Evolutionary conservation across 352 stramenopile genomes (phyloP), one percentile per base, ranked within the genome.

Genomic region (Pilasporangium apinafurcum): DNA sequence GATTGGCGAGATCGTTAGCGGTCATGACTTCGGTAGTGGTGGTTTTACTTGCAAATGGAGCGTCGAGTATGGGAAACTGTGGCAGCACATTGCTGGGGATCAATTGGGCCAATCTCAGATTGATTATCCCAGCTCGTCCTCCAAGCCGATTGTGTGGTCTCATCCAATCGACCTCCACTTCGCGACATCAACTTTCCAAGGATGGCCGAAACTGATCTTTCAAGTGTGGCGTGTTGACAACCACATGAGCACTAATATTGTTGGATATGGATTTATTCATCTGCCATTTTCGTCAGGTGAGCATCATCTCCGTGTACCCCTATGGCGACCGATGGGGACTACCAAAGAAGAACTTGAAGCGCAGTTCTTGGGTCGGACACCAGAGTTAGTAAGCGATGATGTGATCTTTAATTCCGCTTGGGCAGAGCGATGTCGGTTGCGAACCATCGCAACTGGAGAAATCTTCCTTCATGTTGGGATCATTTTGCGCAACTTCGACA

Each of bases 111-210:
- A 86, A 53, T 83, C 77, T 2, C 77, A 89, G 43, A 53, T 79
- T 16, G 75, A 83, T 24, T 85, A 83, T 18, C 43, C 70, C 4
- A 52, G 44, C 8, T 30, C 39, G 17, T 22, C 32, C 4, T 44
- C 46, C 4, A 48, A 68, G 8, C 48, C 63, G 7, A 45, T 68
- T 12, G 51, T 84, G 8, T 87, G 77, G 74, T 57, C 54, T 16
- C 71, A 90, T 32, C 77, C 77, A 5, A 63, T 90, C 20, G 74
- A 86, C 52, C 53, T 87, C 24, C 77, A 89, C 48, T 78, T 85
- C 16, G 60, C 59, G 4, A 77, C 65, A 14, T 65, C 59, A 7
- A 65, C 68, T 1, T 70, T 87, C 22, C 57, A 81, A 13, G 71
- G 71, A 17, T 87, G 77, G 77, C 74, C 77, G 1, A 81, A 75